phyloP scores from a whole-genome alignment of 192 early-diverging fungal species.

The Coemansia erecta region DNA sequence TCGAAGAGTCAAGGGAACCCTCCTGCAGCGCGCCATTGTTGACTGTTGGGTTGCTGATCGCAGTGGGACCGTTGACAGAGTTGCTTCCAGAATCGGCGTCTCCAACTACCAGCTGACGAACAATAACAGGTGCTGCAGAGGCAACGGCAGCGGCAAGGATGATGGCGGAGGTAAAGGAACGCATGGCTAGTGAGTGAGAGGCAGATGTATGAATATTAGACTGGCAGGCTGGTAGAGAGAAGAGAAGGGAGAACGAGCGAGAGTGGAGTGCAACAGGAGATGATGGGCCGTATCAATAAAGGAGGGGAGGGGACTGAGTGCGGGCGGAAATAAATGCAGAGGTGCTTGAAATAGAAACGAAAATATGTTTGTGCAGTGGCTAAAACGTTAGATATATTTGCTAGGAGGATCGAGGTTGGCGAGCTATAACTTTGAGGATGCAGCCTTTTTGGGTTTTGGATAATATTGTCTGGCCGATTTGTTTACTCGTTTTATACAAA shows the following conservation, averaged over 20 bases:
- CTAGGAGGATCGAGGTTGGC: too few relatives aligned
- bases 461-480: too few relatives aligned
- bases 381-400: too few relatives aligned
- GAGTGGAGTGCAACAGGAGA: too few relatives aligned
- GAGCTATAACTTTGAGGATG: too few relatives aligned
- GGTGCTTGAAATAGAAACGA: too few relatives aligned
- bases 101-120: slow-evolving; percentile 37
- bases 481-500: too few relatives aligned
- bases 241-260: neutral
- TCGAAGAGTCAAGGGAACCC: slow-evolving; percentile 30
- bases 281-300: too few relatives aligned
- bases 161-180: slow-evolving; percentile 4
- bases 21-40: slow-evolving; percentile 38
- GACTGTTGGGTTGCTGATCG: slow-evolving; percentile 31
- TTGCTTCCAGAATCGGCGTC: slow-evolving; percentile 22
- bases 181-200: slow-evolving; percentile 6
- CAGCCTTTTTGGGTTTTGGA: too few relatives aligned
- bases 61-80: slow-evolving; percentile 40
- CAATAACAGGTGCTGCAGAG: slow-evolving; percentile 30
- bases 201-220: slow-evolving; percentile 22
- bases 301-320: too few relatives aligned
- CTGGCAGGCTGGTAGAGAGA: neutral
- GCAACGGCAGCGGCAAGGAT: slow-evolving; percentile 26
- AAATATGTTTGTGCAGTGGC: too few relatives aligned
- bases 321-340: too few relatives aligned